Evolutionary conservation across 805 yeast species (phyloP).

Genomic region (Ogataea populi-albae): DNA sequence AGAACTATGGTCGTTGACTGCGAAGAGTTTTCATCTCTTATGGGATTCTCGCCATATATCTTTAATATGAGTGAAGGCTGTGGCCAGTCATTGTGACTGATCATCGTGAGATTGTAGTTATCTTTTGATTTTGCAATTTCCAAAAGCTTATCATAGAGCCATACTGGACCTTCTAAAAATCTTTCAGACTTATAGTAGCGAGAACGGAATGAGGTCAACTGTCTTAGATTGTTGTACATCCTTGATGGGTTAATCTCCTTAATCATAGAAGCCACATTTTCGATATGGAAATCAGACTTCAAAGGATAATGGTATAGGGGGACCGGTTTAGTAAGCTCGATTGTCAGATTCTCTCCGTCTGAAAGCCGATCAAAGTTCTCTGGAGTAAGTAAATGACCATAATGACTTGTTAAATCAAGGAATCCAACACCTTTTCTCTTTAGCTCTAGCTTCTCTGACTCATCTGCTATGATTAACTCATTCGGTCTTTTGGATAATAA

Average conservation of each 20-base stretch:
- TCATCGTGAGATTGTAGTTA: slow-evolving; percentile 14
- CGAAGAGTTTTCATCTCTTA: background rate
- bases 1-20: slow-evolving; percentile 50
- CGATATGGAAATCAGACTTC: slow-evolving; percentile 31
- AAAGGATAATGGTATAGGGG: slow-evolving; percentile 52
- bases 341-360: background rate
- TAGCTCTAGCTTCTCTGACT: slow-evolving; percentile 35
- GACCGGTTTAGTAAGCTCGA: slow-evolving; percentile 9
- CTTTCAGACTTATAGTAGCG: slow-evolving; percentile 72
- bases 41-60: slow-evolving; percentile 7
- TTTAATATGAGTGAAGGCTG: slow-evolving; percentile 20
- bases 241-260: slow-evolving; percentile 9
- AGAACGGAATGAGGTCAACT: slow-evolving; percentile 41
- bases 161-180: slow-evolving; percentile 68
- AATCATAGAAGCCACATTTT: slow-evolving; percentile 34
- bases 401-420: slow-evolving; percentile 38
- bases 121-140: slow-evolving; percentile 4
- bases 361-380: background rate
- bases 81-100: slow-evolving; percentile 17
- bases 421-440: slow-evolving; percentile 36
- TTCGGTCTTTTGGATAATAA: slow-evolving; percentile 10
- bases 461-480: slow-evolving; percentile 26
- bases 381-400: slow-evolving; percentile 6
- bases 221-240: slow-evolving; percentile 9
- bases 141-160: slow-evolving; percentile 48